Evolutionary conservation across 1,284 basidiomycete genomes (phyloP).

Genomic region (Melanopsichium pennsylvanicum): DNA sequence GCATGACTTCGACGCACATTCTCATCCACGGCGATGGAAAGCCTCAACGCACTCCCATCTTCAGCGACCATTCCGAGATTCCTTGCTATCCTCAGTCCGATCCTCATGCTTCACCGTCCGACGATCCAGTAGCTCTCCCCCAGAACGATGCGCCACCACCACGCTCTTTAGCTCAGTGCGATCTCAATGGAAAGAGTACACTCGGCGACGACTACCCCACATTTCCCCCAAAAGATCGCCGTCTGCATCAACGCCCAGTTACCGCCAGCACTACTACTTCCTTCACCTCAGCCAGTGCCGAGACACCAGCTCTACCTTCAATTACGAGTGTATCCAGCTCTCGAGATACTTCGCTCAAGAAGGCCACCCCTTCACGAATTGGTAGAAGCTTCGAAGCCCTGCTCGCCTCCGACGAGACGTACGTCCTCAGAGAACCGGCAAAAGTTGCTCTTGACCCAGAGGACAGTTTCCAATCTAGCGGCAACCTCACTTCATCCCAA

Average conservation of each 20-base stretch:
- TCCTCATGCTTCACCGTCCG: slow-evolving; percentile 5
- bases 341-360: slow-evolving; percentile 17
- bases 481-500: not conserved
- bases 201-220: slow-evolving; percentile 6
- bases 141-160: not conserved
- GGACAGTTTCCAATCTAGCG: slow-evolving; percentile 2
- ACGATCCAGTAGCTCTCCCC: slow-evolving; percentile 8
- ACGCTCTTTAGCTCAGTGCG: slow-evolving; percentile 2
- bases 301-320: slow-evolving; percentile 2
- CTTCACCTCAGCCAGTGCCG: slow-evolving; percentile 21
- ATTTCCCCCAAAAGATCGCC: not conserved
- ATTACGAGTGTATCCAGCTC: slow-evolving; percentile 8
- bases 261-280: slow-evolving; percentile 28
- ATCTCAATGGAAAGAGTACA: slow-evolving; percentile 2
- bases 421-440: slow-evolving; percentile 36
- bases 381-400: slow-evolving; percentile 47
- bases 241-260: slow-evolving; percentile 8
- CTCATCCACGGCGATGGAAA: slow-evolving; percentile 10
- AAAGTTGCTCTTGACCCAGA: slow-evolving; percentile 23
- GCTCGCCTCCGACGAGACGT: slow-evolving; percentile 50
- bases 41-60: slow-evolving; percentile 14
- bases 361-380: slow-evolving; percentile 24
- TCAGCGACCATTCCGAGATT: slow-evolving; percentile 37
- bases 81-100: slow-evolving; percentile 27
- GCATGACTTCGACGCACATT: slow-evolving; percentile 21